Percentiles rank a stretch among this genome's conserved stretches.
Evolutionary conservation across 179 eudicot species (phyloP).

Genomic region (Monotropa hypopitys): DNA sequence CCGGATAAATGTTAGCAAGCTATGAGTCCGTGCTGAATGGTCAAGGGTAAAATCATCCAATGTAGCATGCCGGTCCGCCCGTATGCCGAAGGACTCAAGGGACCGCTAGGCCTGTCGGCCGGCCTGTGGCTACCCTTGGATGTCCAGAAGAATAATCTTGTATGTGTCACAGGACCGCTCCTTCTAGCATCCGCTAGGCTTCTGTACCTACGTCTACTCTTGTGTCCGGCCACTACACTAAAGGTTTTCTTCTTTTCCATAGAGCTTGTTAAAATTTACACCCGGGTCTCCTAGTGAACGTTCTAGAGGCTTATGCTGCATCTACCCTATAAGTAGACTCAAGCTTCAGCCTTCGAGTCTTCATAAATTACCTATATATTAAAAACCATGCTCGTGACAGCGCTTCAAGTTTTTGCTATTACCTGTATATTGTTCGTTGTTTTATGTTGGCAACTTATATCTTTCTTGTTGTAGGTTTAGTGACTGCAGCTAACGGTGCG

Average conservation of each 20-base stretch:
- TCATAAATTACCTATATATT: neutral
- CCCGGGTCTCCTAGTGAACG: neutral
- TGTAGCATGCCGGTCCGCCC: no score
- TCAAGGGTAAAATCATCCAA: no score
- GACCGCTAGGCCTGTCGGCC: no score
- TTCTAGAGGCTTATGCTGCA: neutral
- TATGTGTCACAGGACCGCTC: no score
- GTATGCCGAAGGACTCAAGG: no score
- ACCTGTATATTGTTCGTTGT: neutral
- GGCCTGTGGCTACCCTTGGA: no score
- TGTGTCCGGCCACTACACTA: no score
- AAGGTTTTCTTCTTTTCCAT: neutral
- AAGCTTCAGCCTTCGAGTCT: neutral
- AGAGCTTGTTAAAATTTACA: neutral
- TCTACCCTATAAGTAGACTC: neutral
- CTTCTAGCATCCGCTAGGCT: no score
- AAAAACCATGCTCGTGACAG: neutral
- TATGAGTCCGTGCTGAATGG: no score
- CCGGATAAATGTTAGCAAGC: no score
- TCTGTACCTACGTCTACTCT: no score
- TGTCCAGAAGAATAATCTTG: no score
- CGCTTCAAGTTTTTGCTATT: neutral
- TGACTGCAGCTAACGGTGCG: neutral
- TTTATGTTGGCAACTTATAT: neutral
- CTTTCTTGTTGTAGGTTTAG: neutral